These are phyloP conservation scores for Scedosporium aurantiacum DNA, from an alignment of 2,329 filamentous ascomycete genomes.

Conservation along the genomic window DNA sequence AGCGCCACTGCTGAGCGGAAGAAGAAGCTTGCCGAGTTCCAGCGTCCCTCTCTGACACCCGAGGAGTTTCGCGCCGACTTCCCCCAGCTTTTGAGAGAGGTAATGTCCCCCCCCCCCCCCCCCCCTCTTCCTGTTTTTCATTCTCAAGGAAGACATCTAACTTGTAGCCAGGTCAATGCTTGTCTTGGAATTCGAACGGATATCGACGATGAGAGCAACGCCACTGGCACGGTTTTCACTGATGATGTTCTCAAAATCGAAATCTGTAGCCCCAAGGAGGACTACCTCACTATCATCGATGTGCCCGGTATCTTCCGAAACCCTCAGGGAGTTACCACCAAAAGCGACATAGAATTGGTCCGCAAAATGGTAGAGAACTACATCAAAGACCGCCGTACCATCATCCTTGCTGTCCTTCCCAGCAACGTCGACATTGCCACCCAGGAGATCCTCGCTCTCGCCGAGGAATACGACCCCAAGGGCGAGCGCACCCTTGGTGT, in stretches of 20 bases:
- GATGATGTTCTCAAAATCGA: conserved; percentile 13
- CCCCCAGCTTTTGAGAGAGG: conserved; percentile 21
- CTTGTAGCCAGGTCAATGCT: conserved; percentile 23
- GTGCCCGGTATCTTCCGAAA: conserved; percentile 13
- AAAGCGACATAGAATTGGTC: conserved; percentile 9
- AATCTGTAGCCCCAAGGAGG: conserved; percentile 12
- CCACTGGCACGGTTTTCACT: conserved; percentile 14
- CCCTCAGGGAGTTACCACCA: conserved; percentile 10
- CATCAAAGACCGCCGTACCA: conserved; percentile 34
- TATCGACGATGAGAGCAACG: background rate
- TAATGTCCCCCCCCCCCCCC: too few relatives aligned
- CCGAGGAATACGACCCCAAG: conserved; percentile 21
- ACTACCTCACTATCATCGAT: conserved; percentile 14
- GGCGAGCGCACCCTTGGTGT: conserved; percentile 30
- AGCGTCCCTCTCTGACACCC: background rate
- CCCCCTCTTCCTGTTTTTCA: too few relatives aligned
- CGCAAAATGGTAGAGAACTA: conserved; percentile 18
- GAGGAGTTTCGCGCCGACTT: conserved; percentile 21
- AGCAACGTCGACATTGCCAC: conserved; percentile 32
- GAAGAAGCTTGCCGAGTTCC: conserved; percentile 6
- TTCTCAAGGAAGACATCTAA: too few relatives aligned
- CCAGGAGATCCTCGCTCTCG: conserved; percentile 31
- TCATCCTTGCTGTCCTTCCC: conserved; percentile 34
- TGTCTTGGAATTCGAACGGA: conserved; percentile 31
- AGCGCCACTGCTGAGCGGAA: conserved; percentile 10